These are phyloP conservation scores for Allomyces arbusculus DNA, from an alignment of 192 early-diverging fungal species.

Conservation along the genomic window DNA sequence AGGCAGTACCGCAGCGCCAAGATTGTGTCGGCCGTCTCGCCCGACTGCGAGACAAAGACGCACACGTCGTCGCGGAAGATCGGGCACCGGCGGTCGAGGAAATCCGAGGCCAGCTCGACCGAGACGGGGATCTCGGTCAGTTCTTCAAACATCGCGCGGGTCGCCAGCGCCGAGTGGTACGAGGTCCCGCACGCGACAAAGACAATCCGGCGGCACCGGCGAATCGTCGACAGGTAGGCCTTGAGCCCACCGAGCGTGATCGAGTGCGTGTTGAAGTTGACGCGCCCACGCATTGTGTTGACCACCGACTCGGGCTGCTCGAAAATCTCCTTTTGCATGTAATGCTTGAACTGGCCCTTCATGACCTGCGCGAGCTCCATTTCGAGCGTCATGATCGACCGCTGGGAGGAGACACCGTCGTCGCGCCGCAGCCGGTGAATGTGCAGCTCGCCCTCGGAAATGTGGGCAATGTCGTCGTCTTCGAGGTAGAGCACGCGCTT, in stretches of 20 bases:
- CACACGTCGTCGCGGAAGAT: constrained; percentile 99
- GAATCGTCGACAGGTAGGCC: constrained; percentile 75
- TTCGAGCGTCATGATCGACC: constrained; percentile 95
- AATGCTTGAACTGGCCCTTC: constrained; percentile 96
- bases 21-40: constrained; percentile 96
- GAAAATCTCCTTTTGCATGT: constrained; percentile 99
- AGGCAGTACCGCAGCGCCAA: constrained; percentile 92
- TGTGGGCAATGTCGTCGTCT: constrained; percentile 97
- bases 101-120: constrained; percentile 81
- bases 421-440: constrained; percentile 96
- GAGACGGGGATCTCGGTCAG: constrained; percentile 87
- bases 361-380: constrained; percentile 94
- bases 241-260: constrained; percentile 87
- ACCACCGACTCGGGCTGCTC: constrained; percentile 98
- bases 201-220: constrained; percentile 85
- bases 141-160: constrained; percentile 92
- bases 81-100: constrained; percentile 83
- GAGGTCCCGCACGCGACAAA: constrained; percentile 93
- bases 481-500: constrained; percentile 93
- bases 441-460: constrained; percentile 77
- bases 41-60: constrained; percentile 95
- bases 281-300: constrained; percentile 98
- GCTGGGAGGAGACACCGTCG: constrained; percentile 73
- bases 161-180: constrained; percentile 89
- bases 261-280: constrained; percentile 85